Conservation (phyloP, 179 eudicot species). For the Pouteria campechiana region DNA sequence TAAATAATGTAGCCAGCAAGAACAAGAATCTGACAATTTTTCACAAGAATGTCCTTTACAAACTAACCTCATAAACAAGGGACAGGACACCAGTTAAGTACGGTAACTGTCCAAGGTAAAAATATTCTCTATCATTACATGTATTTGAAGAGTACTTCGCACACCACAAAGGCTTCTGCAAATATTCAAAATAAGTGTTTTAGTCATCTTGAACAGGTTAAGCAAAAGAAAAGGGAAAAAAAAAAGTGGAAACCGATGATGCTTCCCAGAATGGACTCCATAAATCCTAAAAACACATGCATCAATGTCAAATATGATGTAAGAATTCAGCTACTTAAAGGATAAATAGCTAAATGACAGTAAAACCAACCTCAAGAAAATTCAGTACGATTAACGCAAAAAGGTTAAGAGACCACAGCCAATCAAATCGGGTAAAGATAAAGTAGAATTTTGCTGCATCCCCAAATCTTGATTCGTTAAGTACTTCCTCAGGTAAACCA, state of each 20-base stretch:
- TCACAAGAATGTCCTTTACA: neutral
- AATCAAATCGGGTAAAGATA: slow-evolving; percentile 46
- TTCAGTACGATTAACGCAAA: slow-evolving; percentile 61
- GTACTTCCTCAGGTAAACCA: slow-evolving; percentile 88
- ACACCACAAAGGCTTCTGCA: slow-evolving; percentile 95
- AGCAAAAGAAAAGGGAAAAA: too few species aligned
- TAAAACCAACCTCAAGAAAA: slow-evolving; percentile 77
- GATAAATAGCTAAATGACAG: too few species aligned
- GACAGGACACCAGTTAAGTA: slow-evolving; percentile 59
- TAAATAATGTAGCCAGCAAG: too few species aligned
- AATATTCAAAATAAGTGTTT: slow-evolving; percentile 10
- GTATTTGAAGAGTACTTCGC: slow-evolving; percentile 21
- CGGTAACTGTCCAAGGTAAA: slow-evolving; percentile 79
- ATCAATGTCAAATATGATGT: too few species aligned
- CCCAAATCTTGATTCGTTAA: slow-evolving; percentile 59
- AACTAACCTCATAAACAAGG: slow-evolving; percentile 60
- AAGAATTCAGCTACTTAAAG: too few species aligned
- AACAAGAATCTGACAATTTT: too few species aligned
- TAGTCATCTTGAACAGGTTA: too few species aligned
- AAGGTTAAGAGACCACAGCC: slow-evolving; percentile 70
- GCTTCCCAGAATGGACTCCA: too few species aligned
- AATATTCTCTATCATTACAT: slow-evolving; percentile 62
- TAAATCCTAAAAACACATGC: too few species aligned
- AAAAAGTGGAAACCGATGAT: too few species aligned
- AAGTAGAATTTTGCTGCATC: slow-evolving; percentile 64